Percentiles rank a stretch among this genome's conserved stretches.
phyloP scores from a whole-genome alignment of 495 filamentous ascomycete genomes.

The Penicillium flavigenum region DNA sequence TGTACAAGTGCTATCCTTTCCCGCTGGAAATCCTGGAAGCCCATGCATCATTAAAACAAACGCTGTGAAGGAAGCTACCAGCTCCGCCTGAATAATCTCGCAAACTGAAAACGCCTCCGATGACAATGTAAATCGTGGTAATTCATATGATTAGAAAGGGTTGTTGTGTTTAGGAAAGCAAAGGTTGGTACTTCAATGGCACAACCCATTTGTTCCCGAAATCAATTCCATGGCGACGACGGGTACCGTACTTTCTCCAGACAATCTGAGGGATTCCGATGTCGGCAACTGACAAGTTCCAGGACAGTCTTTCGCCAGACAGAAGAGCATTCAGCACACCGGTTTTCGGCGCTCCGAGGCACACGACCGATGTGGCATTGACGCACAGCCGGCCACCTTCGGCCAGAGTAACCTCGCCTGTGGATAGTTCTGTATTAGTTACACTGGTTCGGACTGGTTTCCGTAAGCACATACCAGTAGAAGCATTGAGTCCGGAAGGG shows the following conservation, averaged over 20 bases:
- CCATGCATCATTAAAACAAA: conserved; percentile 5
- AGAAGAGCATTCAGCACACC: conserved; percentile 73
- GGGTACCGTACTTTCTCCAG: conserved; percentile 84
- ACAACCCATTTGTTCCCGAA: conserved; percentile 86
- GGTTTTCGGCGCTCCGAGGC: conserved; percentile 78
- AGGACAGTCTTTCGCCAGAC: conserved; percentile 54
- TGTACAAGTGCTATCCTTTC: conserved; percentile 6
- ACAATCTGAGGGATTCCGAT: conserved; percentile 77
- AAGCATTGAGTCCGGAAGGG: conserved; percentile 81
- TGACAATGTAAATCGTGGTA: conserved; percentile 11
- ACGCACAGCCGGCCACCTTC: conserved; percentile 74
- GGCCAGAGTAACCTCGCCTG: conserved; percentile 52
- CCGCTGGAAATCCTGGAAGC: background rate
- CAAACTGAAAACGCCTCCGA: conserved; percentile 11
- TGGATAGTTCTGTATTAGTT: conserved; percentile 10
- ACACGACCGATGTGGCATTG: conserved; percentile 72
- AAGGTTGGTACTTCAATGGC: conserved; percentile 38
- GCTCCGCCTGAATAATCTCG: background rate
- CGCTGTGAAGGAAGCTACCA: conserved; percentile 1
- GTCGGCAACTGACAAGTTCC: conserved; percentile 80
- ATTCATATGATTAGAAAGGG: conserved; percentile 5
- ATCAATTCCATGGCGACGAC: conserved; percentile 73
- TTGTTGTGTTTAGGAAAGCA: conserved; percentile 6
- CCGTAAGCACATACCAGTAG: conserved; percentile 55
- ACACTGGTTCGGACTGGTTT: conserved; percentile 25